Conservation (phyloP, 176 grass and related monocot species). For the Aechmea fasciata region DNA sequence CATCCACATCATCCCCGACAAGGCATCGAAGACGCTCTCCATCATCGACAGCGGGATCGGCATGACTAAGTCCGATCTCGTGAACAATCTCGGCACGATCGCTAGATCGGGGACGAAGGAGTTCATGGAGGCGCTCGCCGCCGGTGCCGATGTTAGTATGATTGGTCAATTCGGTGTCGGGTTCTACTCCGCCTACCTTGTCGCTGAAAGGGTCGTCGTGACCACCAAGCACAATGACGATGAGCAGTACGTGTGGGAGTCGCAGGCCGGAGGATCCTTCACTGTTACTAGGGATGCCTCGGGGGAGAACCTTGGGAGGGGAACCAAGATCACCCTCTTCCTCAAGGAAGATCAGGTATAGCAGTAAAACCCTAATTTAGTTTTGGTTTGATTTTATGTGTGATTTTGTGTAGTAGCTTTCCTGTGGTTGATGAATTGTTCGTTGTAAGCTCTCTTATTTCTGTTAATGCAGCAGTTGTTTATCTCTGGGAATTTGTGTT, state of each 20-base stretch:
- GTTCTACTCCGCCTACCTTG: constrained; percentile 94
- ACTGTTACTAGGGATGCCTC: constrained; percentile 75
- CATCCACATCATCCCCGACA: constrained; percentile 89
- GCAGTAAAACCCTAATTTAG: too few species aligned
- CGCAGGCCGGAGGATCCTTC: constrained; percentile 91
- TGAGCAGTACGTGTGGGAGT: constrained; percentile 98
- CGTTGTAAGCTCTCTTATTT: too few species aligned
- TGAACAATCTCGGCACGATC: constrained; percentile 98
- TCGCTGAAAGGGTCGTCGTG: constrained; percentile 77
- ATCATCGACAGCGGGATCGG: constrained; percentile 87
- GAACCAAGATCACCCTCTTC: constrained; percentile 86
- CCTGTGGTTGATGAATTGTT: background rate
- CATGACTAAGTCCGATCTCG: constrained; percentile 95
- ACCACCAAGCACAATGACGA: constrained; percentile 89
- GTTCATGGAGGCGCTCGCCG: constrained; percentile 94
- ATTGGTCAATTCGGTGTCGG: constrained; percentile 96
- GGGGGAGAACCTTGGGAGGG: constrained; percentile 72
- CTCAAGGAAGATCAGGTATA: constrained; percentile 99
- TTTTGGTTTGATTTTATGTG: background rate
- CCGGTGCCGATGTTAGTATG: constrained; percentile 98
- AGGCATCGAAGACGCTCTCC: constrained; percentile 53
- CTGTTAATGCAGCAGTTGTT: too few species aligned
- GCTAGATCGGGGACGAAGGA: constrained; percentile 86
- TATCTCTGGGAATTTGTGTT: too few species aligned
- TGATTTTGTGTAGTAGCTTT: background rate